Evolutionary conservation across 1,284 basidiomycete genomes (phyloP), one percentile per base, ranked within the genome.

Genomic region (Trichosporon sp.): DNA sequence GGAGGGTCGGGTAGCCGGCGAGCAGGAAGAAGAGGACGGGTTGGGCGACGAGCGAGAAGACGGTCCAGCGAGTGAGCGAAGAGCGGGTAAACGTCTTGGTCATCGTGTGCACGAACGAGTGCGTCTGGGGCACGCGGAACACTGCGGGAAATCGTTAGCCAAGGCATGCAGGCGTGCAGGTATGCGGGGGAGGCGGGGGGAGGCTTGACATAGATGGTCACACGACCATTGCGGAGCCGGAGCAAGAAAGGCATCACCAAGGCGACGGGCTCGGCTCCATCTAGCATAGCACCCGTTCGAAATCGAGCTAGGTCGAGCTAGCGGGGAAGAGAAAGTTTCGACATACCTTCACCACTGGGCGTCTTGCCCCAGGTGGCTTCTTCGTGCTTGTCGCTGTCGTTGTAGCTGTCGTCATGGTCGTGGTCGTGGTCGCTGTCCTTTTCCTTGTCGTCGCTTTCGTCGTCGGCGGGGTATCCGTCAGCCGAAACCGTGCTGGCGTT

Each of bases 91-190:
- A 84, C 2, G 95, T 96, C 75, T 94, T 86, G 75, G 96, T 91
- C 25, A 99, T 84, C 7, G 90, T 89, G 4, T 93, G 93, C 64
- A 99, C 80, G 64, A 98, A 93, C 77, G 96, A 93, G 76, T 96
- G 92, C 0, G 96, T 99, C 46, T 92, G 90, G 9, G 95, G 95
- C 36, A 98, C 94, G 61, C 87, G 86, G 78, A 99, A 99, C 11
- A 96, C 94, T 94, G 76, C 33, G 16, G 57, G n/a, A 31, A 40
- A 44, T n/a, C n/a, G n/a, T n/a, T n/a, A n/a, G n/a, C n/a, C n/a
- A n/a, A n/a, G n/a, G n/a, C n/a, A n/a, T n/a, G n/a, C n/a, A n/a
- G n/a, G n/a, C n/a, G n/a, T n/a, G n/a, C n/a, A n/a, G n/a, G n/a
- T n/a, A n/a, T n/a, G n/a, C n/a, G n/a, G n/a, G n/a, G n/a, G n/a